These are phyloP conservation scores for Nicotiana tabacum DNA, from an alignment of 257 asterid species.

Conservation along the genomic window DNA sequence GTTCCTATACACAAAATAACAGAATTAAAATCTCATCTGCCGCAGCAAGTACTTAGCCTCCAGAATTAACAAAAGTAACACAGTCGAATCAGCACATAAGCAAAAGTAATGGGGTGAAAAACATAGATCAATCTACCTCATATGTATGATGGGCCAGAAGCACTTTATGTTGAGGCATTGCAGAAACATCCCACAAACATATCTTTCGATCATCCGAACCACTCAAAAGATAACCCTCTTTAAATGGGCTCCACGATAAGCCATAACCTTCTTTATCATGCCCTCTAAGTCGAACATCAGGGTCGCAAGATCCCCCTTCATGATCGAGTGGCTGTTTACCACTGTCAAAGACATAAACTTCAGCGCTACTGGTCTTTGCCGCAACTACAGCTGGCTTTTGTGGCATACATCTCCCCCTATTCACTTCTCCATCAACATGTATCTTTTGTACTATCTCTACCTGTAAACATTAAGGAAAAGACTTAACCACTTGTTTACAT, in stretches of 20 bases:
- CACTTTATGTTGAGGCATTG: slow-evolving; percentile 51
- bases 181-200: slow-evolving; percentile 86
- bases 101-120: background rate
- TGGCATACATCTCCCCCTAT: slow-evolving; percentile 77
- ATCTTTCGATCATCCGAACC: slow-evolving; percentile 82
- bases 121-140: slow-evolving; percentile 39
- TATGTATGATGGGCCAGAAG: slow-evolving; percentile 56
- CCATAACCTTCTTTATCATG: slow-evolving; percentile 95
- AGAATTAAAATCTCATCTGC: background rate
- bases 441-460: slow-evolving; percentile 76
- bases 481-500: background rate
- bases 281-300: slow-evolving; percentile 77
- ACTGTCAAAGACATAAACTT: slow-evolving; percentile 70
- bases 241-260: slow-evolving; percentile 81
- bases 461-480: slow-evolving; percentile 24
- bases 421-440: slow-evolving; percentile 88
- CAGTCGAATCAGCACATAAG: background rate
- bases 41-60: background rate
- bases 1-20: slow-evolving; percentile 47
- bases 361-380: slow-evolving; percentile 71
- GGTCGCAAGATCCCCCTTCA: slow-evolving; percentile 43
- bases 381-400: slow-evolving; percentile 73
- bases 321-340: slow-evolving; percentile 40
- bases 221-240: slow-evolving; percentile 76
- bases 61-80: background rate